Conservation (phyloP, 192 early-diverging fungal species). For the Coemansia sp. region DNA sequence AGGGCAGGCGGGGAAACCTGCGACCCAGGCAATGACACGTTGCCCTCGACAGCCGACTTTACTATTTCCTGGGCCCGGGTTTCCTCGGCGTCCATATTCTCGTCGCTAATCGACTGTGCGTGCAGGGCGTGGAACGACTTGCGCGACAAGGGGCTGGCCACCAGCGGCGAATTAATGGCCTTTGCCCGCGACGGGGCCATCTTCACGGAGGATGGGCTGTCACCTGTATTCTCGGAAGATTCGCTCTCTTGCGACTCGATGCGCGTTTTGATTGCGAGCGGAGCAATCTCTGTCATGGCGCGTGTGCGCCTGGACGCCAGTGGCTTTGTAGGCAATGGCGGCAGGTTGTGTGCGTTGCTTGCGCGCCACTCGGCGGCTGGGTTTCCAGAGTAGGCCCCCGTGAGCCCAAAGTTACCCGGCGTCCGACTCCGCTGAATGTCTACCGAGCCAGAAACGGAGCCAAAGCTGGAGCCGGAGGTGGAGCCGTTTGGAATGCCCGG, state of each 20-base stretch:
- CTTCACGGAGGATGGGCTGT: background rate
- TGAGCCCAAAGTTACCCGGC: background rate
- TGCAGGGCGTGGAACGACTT: slow-evolving; percentile 34
- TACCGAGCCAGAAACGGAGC: too few species aligned
- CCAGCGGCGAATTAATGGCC: slow-evolving; percentile 27
- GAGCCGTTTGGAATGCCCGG: slow-evolving; percentile 9
- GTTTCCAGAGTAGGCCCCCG: background rate
- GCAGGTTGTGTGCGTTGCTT: slow-evolving; percentile 6
- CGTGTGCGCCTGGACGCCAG: slow-evolving; percentile 29
- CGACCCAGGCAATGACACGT: background rate
- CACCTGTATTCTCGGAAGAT: background rate
- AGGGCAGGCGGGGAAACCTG: slow-evolving; percentile 1
- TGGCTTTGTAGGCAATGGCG: slow-evolving; percentile 22
- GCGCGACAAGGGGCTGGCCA: slow-evolving; percentile 45
- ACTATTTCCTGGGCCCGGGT: slow-evolving; percentile 3
- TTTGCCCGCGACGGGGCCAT: slow-evolving; percentile 19
- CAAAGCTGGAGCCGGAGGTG: slow-evolving; percentile 8
- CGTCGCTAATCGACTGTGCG: slow-evolving; percentile 14
- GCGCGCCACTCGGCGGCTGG: background rate
- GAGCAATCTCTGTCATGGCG: slow-evolving; percentile 35
- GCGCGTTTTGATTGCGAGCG: slow-evolving; percentile 19
- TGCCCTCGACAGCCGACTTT: slow-evolving; percentile 5
- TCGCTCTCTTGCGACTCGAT: slow-evolving; percentile 6
- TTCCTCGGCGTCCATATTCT: slow-evolving; percentile 3
- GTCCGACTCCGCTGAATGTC: too few species aligned